Percentiles rank a stretch among this genome's conserved stretches.
Evolutionary conservation across 2,329 filamentous ascomycete species (phyloP).

Genomic region (Aschersonia sp.): DNA sequence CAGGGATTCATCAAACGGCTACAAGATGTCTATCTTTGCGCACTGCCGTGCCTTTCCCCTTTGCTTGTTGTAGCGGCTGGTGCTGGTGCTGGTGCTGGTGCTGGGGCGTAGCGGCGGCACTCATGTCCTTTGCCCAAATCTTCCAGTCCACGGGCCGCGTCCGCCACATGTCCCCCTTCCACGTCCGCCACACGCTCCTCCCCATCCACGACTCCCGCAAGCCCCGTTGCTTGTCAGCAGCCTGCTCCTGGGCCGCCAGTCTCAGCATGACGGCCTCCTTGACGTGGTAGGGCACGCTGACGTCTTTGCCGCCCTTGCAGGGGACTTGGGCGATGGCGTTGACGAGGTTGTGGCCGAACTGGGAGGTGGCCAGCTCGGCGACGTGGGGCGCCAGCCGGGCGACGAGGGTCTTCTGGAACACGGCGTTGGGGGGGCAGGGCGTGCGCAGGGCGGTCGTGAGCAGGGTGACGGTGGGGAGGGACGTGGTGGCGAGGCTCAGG

Average conservation of each 20-base stretch:
- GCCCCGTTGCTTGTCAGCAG: constrained; percentile 8
- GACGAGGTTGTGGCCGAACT: constrained; percentile 36
- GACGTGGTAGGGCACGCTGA: constrained; percentile 39
- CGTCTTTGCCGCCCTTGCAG: constrained; percentile 27
- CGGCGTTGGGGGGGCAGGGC: constrained; percentile 27
- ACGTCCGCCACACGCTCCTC: constrained; percentile 40
- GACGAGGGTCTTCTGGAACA: constrained; percentile 41
- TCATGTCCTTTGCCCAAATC: constrained; percentile 35
- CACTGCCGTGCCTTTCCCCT: too few relatives aligned
- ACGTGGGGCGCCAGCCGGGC: constrained; percentile 29
- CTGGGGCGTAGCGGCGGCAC: neutral
- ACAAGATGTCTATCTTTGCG: too few relatives aligned
- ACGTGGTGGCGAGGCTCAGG: constrained; percentile 47
- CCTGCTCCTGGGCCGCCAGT: constrained; percentile 29
- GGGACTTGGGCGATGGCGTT: constrained; percentile 34
- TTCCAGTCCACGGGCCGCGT: constrained; percentile 39
- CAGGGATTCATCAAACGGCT: too few relatives aligned
- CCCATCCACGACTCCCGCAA: constrained; percentile 40
- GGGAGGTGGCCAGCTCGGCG: constrained; percentile 31
- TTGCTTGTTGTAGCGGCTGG: too few relatives aligned
- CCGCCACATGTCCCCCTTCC: constrained; percentile 44
- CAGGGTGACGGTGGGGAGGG: constrained; percentile 32
- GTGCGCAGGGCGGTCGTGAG: constrained; percentile 34
- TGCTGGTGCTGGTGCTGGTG: neutral
- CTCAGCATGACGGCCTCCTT: constrained; percentile 39